These are phyloP conservation scores for Diplodia mutila DNA, from an alignment of 2,329 filamentous ascomycete species.

Conservation along the genomic window DNA sequence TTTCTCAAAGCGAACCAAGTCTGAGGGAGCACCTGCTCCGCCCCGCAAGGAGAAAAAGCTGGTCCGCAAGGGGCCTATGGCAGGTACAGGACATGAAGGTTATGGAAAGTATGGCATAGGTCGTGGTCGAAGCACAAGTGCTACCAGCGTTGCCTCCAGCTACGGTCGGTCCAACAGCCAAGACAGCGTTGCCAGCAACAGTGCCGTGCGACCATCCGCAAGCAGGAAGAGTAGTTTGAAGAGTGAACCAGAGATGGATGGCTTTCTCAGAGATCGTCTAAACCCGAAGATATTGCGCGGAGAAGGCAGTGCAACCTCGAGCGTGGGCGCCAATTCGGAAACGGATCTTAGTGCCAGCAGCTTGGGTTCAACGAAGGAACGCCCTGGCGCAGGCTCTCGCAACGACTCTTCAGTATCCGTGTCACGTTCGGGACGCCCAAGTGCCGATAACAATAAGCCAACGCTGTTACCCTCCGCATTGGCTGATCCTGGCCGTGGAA, in stretches of 20 bases:
- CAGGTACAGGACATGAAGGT: slow-evolving; percentile 92
- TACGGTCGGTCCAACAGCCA: slow-evolving; percentile 52
- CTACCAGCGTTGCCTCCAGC: slow-evolving; percentile 53
- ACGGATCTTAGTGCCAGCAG: slow-evolving; percentile 42
- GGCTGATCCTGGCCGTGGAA: slow-evolving; percentile 39
- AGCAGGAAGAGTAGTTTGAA: slow-evolving; percentile 50
- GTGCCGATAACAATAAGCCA: slow-evolving; percentile 33
- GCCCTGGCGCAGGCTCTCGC: slow-evolving; percentile 1
- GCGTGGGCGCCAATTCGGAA: slow-evolving; percentile 32
- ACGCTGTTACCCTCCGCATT: slow-evolving; percentile 44
- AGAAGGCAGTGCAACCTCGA: slow-evolving; percentile 42
- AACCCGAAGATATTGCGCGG: slow-evolving; percentile 51
- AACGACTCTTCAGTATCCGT: slow-evolving; percentile 20
- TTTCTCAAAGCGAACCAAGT: slow-evolving; percentile 74
- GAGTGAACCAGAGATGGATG: slow-evolving; percentile 48
- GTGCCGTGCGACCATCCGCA: slow-evolving; percentile 39
- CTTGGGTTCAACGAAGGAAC: slow-evolving; percentile 34
- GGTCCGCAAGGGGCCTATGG: slow-evolving; percentile 73
- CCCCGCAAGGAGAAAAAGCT: slow-evolving; percentile 59
- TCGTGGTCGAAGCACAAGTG: slow-evolving; percentile 67
- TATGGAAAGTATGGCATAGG: slow-evolving; percentile 69
- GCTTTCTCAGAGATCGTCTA: slow-evolving; percentile 51
- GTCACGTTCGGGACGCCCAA: slow-evolving; percentile 30
- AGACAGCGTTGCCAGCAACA: slow-evolving; percentile 43
- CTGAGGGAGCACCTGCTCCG: slow-evolving; percentile 53